phyloP scores from a whole-genome alignment of 768 basidiomycete species.

The Naganishia randhawae region DNA sequence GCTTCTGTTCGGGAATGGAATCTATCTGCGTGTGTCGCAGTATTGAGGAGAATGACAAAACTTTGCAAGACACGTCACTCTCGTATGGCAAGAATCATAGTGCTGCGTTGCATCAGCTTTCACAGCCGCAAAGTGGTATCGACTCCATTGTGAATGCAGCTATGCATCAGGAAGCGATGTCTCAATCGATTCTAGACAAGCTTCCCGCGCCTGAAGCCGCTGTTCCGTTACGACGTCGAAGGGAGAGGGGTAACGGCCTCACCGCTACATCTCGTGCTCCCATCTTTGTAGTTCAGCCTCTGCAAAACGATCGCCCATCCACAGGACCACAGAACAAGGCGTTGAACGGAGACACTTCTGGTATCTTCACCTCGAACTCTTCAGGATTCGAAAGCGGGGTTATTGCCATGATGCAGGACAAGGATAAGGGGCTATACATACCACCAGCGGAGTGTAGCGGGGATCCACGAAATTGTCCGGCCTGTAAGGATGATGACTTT shows the following conservation, averaged over 20 bases:
- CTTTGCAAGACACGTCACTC: slow-evolving; percentile 3
- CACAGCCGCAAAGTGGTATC: slow-evolving; percentile 15
- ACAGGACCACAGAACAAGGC: background rate
- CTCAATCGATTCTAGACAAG: slow-evolving; percentile 65
- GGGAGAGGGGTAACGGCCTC: background rate
- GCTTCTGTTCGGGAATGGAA: slow-evolving; percentile 65
- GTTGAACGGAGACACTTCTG: background rate
- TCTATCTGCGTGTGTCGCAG: slow-evolving; percentile 75
- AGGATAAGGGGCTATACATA: slow-evolving; percentile 22
- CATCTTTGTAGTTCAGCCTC: slow-evolving; percentile 21
- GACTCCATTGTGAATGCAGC: slow-evolving; percentile 11
- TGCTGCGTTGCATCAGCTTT: background rate
- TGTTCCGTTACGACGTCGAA: slow-evolving; percentile 69
- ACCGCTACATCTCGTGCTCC: background rate
- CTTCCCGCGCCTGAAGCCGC: slow-evolving; percentile 76
- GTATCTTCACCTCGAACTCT: background rate
- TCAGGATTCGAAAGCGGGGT: slow-evolving; percentile 11
- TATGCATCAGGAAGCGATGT: slow-evolving; percentile 1
- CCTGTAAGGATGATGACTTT: slow-evolving; percentile 31
- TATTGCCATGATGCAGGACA: slow-evolving; percentile 16
- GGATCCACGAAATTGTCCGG: slow-evolving; percentile 30
- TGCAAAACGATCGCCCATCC: background rate
- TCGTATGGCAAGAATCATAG: background rate
- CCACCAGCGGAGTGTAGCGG: slow-evolving; percentile 30
- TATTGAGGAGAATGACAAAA: slow-evolving; percentile 36